A percentile compares a stretch with the other conserved stretches of the same genome.
Evolutionary conservation across 345 rosid genomes (phyloP).

Genomic region (Dimocarpus longan): DNA sequence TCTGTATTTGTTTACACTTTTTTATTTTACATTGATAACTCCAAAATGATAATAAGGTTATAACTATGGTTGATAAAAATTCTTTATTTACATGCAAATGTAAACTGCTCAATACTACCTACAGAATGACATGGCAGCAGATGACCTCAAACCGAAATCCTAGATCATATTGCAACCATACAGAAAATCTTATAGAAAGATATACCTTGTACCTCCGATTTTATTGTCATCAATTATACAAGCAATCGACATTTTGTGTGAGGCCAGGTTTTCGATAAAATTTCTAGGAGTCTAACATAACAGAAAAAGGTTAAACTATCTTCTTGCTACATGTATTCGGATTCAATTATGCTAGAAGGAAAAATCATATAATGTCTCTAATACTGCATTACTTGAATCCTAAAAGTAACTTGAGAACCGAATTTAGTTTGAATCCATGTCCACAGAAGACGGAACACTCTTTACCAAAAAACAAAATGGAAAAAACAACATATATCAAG

Average conservation of each 20-base stretch:
- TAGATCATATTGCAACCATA: neutral
- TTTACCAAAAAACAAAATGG: neutral
- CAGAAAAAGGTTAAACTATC: neutral
- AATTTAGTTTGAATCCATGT: neutral
- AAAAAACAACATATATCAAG: neutral
- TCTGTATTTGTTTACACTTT: neutral
- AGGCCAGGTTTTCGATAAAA: neutral
- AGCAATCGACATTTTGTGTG: neutral
- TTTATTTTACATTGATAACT: neutral
- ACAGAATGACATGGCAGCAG: neutral
- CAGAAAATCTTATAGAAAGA: neutral
- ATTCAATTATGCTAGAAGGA: neutral
- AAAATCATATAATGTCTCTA: neutral
- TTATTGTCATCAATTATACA: neutral
- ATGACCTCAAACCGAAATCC: neutral
- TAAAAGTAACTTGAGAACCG: neutral
- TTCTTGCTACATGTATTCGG: no score
- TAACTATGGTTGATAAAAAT: neutral
- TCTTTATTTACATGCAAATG: neutral
- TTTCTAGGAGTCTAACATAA: neutral
- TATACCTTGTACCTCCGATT: neutral
- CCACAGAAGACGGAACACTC: neutral
- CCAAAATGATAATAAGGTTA: neutral
- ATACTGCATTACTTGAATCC: constrained; percentile 1
- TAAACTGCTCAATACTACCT: neutral